phyloP scores from a whole-genome alignment of 257 asterid species.

The Haberlea rhodopensis region DNA sequence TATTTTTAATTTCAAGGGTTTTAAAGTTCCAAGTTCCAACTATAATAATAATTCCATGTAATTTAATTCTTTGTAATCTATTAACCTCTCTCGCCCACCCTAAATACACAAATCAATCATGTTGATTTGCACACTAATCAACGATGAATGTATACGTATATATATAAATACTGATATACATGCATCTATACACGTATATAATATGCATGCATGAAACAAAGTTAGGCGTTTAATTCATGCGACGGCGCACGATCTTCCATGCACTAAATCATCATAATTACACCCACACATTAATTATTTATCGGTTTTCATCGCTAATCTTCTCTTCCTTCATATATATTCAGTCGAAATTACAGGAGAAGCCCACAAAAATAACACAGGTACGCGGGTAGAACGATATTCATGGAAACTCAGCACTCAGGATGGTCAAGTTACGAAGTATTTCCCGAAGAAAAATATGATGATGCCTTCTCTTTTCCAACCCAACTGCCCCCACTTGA shows the following conservation, averaged over 20 bases:
- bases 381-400: not conserved
- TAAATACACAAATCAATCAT: not conserved
- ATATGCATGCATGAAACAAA: conserved; percentile 22
- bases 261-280: conserved; percentile 30
- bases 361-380: conserved; percentile 11
- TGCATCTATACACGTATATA: not conserved
- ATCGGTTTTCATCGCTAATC: conserved; percentile 21
- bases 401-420: conserved; percentile 32
- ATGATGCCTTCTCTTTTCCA: conserved; percentile 35
- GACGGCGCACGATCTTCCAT: conserved; percentile 35
- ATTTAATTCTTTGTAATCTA: not conserved
- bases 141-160: not conserved
- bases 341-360: conserved; percentile 13
- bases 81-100: not conserved
- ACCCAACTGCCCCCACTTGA: conserved; percentile 43
- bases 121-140: not conserved
- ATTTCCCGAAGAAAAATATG: conserved; percentile 37
- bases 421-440: conserved; percentile 44
- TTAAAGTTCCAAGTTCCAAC: not conserved
- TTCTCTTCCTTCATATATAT: conserved; percentile 26
- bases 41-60: not conserved
- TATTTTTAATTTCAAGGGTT: not conserved
- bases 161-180: not conserved
- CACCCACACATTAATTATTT: conserved; percentile 14
- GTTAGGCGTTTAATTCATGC: not conserved